Conservation (phyloP, 169 alveolate species). For the Babesia ovata region DNA sequence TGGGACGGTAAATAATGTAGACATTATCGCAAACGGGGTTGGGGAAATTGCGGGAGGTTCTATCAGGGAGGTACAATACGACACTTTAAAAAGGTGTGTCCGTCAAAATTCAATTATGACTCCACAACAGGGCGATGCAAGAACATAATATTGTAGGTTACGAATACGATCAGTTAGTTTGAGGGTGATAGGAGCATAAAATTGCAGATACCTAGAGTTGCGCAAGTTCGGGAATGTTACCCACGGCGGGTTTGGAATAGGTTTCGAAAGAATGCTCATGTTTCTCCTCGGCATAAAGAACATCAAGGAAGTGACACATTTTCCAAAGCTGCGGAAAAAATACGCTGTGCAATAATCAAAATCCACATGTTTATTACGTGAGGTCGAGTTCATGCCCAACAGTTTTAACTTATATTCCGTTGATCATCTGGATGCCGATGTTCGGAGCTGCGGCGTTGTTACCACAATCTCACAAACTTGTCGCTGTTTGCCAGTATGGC, state of each 20-base stretch:
- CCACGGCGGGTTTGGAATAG: slow-evolving; percentile 98
- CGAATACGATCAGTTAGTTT: slow-evolving; percentile 78
- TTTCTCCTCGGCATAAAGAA: slow-evolving; percentile 95
- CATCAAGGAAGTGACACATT: slow-evolving; percentile 98
- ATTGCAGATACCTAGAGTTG: slow-evolving; percentile 84
- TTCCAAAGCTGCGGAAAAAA: slow-evolving; percentile 91
- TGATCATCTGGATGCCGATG: too few relatives aligned
- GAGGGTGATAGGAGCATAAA: too few relatives aligned
- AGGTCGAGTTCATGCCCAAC: background rate
- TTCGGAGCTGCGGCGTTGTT: background rate
- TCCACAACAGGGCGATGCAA: slow-evolving; percentile 72
- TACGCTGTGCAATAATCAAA: slow-evolving; percentile 75
- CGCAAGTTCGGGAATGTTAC: slow-evolving; percentile 96
- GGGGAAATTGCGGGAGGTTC: slow-evolving; percentile 97
- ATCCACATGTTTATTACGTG: too few relatives aligned
- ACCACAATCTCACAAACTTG: background rate
- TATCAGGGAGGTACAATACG: slow-evolving; percentile 90
- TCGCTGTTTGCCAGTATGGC: too few relatives aligned
- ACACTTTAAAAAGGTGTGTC: slow-evolving; percentile 68
- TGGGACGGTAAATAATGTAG: slow-evolving; percentile 95
- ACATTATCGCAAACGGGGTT: slow-evolving; percentile 92
- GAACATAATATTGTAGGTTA: slow-evolving; percentile 76
- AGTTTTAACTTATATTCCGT: too few relatives aligned
- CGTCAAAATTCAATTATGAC: background rate
- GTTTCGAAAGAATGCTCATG: slow-evolving; percentile 96